Conservation (phyloP, 2,329 filamentous ascomycete genomes). For the Arthrobotrys iridis region DNA sequence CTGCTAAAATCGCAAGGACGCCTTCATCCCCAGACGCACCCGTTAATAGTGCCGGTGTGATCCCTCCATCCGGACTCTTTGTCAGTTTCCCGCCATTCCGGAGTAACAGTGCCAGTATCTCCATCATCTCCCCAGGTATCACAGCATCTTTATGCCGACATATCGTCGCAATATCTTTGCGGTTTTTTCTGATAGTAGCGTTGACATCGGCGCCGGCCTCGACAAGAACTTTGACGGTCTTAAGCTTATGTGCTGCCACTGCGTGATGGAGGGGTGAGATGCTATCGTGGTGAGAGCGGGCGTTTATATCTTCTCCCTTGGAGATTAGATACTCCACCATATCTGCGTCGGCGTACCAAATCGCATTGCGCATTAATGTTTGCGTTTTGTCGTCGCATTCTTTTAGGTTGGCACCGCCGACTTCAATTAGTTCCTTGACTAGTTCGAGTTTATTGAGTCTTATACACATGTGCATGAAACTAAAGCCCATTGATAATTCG, state of each 20-base stretch:
- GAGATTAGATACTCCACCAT: slow-evolving; percentile 32
- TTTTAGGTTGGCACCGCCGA: neutral
- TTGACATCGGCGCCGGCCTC: slow-evolving; percentile 29
- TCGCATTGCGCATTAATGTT: slow-evolving; percentile 11
- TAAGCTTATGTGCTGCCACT: slow-evolving; percentile 15
- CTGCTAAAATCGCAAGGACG: slow-evolving; percentile 11
- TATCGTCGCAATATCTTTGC: neutral
- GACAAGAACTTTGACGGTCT: neutral
- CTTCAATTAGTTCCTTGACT: slow-evolving; percentile 24
- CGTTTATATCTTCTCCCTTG: slow-evolving; percentile 16
- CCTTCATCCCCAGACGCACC: slow-evolving; percentile 3
- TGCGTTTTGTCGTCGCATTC: neutral
- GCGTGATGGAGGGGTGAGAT: slow-evolving; percentile 23
- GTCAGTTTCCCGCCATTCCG: neutral
- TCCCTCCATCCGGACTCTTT: neutral
- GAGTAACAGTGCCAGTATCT: slow-evolving; percentile 10
- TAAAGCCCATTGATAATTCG: slow-evolving; percentile 19
- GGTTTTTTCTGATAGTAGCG: neutral
- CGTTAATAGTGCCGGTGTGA: slow-evolving; percentile 8
- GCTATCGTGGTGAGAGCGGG: neutral
- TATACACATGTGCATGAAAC: slow-evolving; percentile 29
- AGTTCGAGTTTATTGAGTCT: slow-evolving; percentile 13
- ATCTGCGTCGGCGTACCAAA: slow-evolving; percentile 28
- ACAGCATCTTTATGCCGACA: neutral
- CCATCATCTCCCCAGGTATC: slow-evolving; percentile 1